These are phyloP conservation scores for Leptographium wingfieldii DNA, from an alignment of 2,329 filamentous ascomycete species.

Conservation along the genomic window DNA sequence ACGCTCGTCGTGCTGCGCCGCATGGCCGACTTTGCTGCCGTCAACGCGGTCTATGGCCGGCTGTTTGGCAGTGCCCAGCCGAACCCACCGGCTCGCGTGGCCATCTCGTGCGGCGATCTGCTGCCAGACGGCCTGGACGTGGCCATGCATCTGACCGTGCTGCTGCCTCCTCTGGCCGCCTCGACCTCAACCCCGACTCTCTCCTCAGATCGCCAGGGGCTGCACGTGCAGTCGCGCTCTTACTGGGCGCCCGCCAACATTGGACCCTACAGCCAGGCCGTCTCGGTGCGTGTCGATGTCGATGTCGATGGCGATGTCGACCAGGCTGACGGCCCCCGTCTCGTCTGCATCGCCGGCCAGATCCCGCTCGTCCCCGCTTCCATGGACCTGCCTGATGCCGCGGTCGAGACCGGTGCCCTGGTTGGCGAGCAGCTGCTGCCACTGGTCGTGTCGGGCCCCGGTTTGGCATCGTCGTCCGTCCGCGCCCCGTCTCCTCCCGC, in stretches of 20 bases:
- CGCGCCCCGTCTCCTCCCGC: not conserved
- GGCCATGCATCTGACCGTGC: slow-evolving; percentile 32
- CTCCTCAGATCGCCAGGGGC: slow-evolving; percentile 33
- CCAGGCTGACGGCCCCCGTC: slow-evolving; percentile 15
- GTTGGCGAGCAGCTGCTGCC: not conserved
- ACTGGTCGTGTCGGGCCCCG: not conserved
- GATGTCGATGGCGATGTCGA: not conserved
- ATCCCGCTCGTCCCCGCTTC: slow-evolving; percentile 74
- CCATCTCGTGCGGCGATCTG: slow-evolving; percentile 59
- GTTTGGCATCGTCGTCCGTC: too few species aligned
- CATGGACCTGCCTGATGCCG: slow-evolving; percentile 47
- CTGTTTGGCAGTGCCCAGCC: slow-evolving; percentile 52
- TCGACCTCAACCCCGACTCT: slow-evolving; percentile 2
- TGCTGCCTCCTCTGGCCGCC: not conserved
- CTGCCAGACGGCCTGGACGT: slow-evolving; percentile 49
- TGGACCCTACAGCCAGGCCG: slow-evolving; percentile 88
- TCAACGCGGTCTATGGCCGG: slow-evolving; percentile 65
- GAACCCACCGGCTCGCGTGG: slow-evolving; percentile 77
- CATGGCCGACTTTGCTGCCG: slow-evolving; percentile 64
- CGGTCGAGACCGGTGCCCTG: not conserved
- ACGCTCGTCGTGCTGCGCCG: slow-evolving; percentile 58
- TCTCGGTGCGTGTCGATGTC: slow-evolving; percentile 33
- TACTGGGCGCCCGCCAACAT: slow-evolving; percentile 99
- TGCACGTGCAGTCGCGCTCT: slow-evolving; percentile 86
- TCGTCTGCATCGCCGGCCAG: slow-evolving; percentile 70